These are phyloP conservation scores for Chaetothyriales sp. DNA, from an alignment of 2,329 filamentous ascomycete genomes.

Conservation along the genomic window DNA sequence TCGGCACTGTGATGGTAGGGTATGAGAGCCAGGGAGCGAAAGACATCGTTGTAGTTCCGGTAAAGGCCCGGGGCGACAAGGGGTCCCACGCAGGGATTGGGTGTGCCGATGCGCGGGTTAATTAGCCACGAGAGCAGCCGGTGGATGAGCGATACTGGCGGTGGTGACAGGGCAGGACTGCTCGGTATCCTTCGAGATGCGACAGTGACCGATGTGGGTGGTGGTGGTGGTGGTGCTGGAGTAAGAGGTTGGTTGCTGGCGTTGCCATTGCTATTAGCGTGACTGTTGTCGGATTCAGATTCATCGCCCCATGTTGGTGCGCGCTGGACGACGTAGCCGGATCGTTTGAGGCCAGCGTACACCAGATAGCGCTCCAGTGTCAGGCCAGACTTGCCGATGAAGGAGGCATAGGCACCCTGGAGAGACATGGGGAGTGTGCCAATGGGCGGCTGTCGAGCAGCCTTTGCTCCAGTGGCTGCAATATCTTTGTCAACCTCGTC, in stretches of 20 bases:
- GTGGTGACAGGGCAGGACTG: too few species aligned
- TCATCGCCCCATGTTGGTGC: conserved; percentile 41
- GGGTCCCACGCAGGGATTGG: conserved; percentile 32
- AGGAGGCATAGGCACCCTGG: conserved; percentile 74
- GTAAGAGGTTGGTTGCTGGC: not conserved
- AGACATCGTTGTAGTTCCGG: conserved; percentile 55
- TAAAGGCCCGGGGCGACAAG: conserved; percentile 49
- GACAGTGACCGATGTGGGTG: conserved; percentile 1
- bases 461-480: not conserved
- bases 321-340: conserved; percentile 67
- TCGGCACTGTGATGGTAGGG: too few species aligned
- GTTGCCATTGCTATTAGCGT: conserved; percentile 6
- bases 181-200: not conserved
- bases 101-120: conserved; percentile 6
- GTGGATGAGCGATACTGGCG: conserved; percentile 29
- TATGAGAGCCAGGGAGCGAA: conserved; percentile 59
- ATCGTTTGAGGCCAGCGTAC: conserved; percentile 67
- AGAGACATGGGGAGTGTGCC: conserved; percentile 71
- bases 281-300: conserved; percentile 5
- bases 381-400: conserved; percentile 53
- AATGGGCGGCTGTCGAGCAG: conserved; percentile 1
- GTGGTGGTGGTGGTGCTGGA: not conserved
- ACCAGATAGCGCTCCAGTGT: conserved; percentile 74
- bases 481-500: conserved; percentile 13
- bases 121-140: conserved; percentile 39